phyloP scores from a whole-genome alignment of 805 yeast species.

The Tetrapisispora iriomotensis region DNA sequence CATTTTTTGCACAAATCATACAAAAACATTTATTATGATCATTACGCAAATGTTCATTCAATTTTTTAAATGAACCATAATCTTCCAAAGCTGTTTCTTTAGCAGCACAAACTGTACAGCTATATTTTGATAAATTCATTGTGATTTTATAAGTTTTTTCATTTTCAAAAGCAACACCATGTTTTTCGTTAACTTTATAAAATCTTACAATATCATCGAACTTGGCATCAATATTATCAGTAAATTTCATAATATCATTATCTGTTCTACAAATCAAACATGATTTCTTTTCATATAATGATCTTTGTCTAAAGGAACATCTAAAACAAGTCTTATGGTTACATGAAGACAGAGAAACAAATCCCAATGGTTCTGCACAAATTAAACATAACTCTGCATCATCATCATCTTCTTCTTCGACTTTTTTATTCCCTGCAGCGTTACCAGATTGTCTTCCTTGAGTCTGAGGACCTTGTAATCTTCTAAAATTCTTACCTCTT shows the following conservation, averaged over 20 bases:
- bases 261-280: constrained; percentile 84
- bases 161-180: constrained; percentile 53
- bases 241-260: constrained; percentile 45
- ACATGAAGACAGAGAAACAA: constrained; percentile 70
- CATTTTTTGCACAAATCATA: constrained; percentile 65
- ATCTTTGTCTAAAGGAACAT: constrained; percentile 78
- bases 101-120: constrained; percentile 43
- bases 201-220: constrained; percentile 32
- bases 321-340: constrained; percentile 74
- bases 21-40: constrained; percentile 61
- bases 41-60: constrained; percentile 55
- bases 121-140: constrained; percentile 40
- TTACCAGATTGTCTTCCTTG: constrained; percentile 1
- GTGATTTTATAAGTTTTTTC: constrained; percentile 39
- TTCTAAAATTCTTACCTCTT: constrained; percentile 6
- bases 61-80: constrained; percentile 43
- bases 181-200: constrained; percentile 29
- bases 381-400: constrained; percentile 56
- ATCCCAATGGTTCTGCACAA: constrained; percentile 65
- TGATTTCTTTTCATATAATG: constrained; percentile 57
- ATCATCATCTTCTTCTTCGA: constrained; percentile 26
- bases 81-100: constrained; percentile 15
- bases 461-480: constrained; percentile 17
- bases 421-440: constrained; percentile 2
- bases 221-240: constrained; percentile 35